Percentiles rank a stretch among this genome's conserved stretches.
Conservation (phyloP, 2,329 filamentous ascomycete genomes). For the Stromatinia cepivora region DNA sequence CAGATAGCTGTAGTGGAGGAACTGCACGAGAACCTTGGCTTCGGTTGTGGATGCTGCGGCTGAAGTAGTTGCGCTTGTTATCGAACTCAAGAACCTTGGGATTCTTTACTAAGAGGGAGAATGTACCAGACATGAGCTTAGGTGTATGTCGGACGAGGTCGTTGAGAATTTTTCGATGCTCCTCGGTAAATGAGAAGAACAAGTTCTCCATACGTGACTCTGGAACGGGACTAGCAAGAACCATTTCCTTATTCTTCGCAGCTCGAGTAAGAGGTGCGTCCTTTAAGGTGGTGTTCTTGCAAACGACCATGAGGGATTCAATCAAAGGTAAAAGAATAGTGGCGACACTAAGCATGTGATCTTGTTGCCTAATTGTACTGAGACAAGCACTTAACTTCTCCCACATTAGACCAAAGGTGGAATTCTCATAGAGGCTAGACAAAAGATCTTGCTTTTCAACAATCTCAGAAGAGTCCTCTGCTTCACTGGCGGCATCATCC, state of each 20-base stretch:
- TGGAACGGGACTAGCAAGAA: slow-evolving; percentile 72
- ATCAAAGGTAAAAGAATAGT: slow-evolving; percentile 93
- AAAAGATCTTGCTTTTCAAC: slow-evolving; percentile 80
- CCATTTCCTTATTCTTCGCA: slow-evolving; percentile 62
- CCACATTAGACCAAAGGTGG: slow-evolving; percentile 90
- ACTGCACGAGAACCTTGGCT: slow-evolving; percentile 67
- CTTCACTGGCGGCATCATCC: slow-evolving; percentile 52
- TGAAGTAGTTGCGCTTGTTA: slow-evolving; percentile 99
- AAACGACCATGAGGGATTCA: slow-evolving; percentile 97
- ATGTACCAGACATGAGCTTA: slow-evolving; percentile 97
- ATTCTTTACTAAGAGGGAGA: slow-evolving; percentile 94
- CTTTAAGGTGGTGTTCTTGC: slow-evolving; percentile 83
- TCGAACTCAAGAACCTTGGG: slow-evolving; percentile 98
- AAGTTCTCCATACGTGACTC: slow-evolving; percentile 82
- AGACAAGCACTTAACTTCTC: slow-evolving; percentile 87
- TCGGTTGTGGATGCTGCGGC: slow-evolving; percentile 80
- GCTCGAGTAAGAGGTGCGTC: slow-evolving; percentile 33
- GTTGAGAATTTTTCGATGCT: slow-evolving; percentile 95
- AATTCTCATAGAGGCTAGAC: slow-evolving; percentile 83
- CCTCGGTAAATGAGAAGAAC: slow-evolving; percentile 97
- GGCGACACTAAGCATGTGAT: slow-evolving; percentile 95
- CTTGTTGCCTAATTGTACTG: slow-evolving; percentile 81
- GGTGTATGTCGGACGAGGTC: slow-evolving; percentile 96
- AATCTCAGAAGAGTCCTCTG: slow-evolving; percentile 48
- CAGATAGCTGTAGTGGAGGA: slow-evolving; percentile 77